Conservation (phyloP, 306 rosid species). For the Benincasa hispida region DNA sequence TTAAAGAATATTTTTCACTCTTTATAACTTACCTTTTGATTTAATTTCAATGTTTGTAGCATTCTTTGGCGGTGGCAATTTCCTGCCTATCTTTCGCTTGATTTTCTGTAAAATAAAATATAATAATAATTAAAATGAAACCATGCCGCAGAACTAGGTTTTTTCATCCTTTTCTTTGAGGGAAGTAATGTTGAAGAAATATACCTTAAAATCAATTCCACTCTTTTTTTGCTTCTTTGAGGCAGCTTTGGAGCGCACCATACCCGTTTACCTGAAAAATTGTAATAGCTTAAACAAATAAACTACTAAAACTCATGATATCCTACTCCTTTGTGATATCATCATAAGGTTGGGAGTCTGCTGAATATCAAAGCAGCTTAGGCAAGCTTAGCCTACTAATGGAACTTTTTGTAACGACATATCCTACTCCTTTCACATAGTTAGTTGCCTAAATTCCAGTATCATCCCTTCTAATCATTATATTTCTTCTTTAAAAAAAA, state of each 20-base stretch:
- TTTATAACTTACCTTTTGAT: conserved; percentile 48
- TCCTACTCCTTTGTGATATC: background rate
- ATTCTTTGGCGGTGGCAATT: conserved; percentile 75
- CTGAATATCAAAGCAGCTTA: background rate
- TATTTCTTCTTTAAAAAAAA: background rate
- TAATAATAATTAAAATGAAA: background rate
- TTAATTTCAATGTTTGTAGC: conserved; percentile 70
- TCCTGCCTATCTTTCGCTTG: conserved; percentile 74
- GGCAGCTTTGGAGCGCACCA: conserved; percentile 48
- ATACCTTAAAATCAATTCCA: conserved; percentile 72
- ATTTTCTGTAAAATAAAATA: conserved; percentile 43
- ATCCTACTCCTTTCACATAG: background rate
- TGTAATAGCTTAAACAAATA: background rate
- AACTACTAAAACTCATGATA: background rate
- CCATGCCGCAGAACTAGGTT: background rate
- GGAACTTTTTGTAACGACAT: background rate
- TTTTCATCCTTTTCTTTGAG: background rate
- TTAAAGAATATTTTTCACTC: background rate
- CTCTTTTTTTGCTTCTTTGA: conserved; percentile 49
- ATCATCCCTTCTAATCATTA: background rate
- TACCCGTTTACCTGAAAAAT: conserved; percentile 9
- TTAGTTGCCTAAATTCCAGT: background rate
- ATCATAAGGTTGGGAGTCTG: background rate
- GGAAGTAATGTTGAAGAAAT: background rate
- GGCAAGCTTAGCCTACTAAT: background rate